Evolutionary conservation across 2,329 filamentous ascomycete species (phyloP).

Genomic region (Macroventuria anomochaeta): DNA sequence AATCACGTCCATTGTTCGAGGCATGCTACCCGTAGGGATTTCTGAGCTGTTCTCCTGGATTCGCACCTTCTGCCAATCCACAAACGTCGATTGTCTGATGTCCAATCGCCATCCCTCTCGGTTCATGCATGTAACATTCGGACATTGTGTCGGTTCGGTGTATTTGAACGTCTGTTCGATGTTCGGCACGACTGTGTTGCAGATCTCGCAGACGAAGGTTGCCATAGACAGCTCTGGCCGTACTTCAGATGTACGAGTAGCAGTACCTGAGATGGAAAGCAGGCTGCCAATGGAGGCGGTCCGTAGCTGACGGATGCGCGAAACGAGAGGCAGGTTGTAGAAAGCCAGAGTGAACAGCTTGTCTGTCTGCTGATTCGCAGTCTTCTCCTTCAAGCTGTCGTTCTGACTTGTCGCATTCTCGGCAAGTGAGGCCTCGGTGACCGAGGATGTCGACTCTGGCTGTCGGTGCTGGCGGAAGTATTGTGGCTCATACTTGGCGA

Average conservation of each 20-base stretch:
- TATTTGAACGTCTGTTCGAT: constrained; percentile 98
- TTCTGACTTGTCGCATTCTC: constrained; percentile 65
- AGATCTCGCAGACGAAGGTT: constrained; percentile 90
- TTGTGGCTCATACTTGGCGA: constrained; percentile 90
- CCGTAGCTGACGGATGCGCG: constrained; percentile 81
- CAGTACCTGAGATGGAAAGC: constrained; percentile 94
- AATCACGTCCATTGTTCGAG: constrained; percentile 96
- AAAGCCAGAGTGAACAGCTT: constrained; percentile 93
- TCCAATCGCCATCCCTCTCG: constrained; percentile 94
- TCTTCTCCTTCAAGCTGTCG: constrained; percentile 69
- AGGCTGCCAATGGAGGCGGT: constrained; percentile 91
- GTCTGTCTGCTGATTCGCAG: constrained; percentile 92
- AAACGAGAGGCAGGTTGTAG: constrained; percentile 89
- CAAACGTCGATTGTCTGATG: constrained; percentile 94
- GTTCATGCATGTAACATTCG: constrained; percentile 86
- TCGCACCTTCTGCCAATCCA: constrained; percentile 98
- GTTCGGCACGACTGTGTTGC: constrained; percentile 82
- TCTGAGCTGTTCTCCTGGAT: constrained; percentile 98
- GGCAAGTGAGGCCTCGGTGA: constrained; percentile 68
- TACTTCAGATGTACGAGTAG: constrained; percentile 96
- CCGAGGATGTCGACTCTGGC: constrained; percentile 74
- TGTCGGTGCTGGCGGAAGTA: constrained; percentile 95
- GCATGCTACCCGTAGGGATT: constrained; percentile 98
- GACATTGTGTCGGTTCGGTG: constrained; percentile 94
- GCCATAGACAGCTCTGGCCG: constrained; percentile 90